Evolutionary conservation across 805 yeast genomes (phyloP).

Genomic region (Hanseniaspora vineae): DNA sequence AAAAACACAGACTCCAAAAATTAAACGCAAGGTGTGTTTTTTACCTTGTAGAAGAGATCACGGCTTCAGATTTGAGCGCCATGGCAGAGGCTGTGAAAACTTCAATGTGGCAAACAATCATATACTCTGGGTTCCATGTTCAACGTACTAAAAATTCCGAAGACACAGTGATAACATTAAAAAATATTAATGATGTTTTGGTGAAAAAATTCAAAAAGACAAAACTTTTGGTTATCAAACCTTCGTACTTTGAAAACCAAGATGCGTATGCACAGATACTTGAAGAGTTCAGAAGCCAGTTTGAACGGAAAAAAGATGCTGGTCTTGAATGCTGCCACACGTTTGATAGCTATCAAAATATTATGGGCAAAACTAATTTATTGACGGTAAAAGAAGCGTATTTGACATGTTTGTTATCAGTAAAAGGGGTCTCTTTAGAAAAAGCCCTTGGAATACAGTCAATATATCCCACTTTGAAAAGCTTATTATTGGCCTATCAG

Average conservation of each 20-base stretch:
- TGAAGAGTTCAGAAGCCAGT: constrained; percentile 31
- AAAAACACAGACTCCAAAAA: constrained; percentile 59
- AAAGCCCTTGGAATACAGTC: constrained; percentile 71
- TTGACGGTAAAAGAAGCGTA: constrained; percentile 67
- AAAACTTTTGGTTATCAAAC: constrained; percentile 37
- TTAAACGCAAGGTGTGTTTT: constrained; percentile 56
- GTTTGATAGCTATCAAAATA: constrained; percentile 45
- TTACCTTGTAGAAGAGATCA: constrained; percentile 71
- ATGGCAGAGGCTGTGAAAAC: constrained; percentile 63
- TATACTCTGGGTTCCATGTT: constrained; percentile 52
- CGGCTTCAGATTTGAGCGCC: constrained; percentile 26
- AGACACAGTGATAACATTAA: constrained; percentile 42
- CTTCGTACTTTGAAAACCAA: constrained; percentile 36
- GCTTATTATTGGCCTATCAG: constrained; percentile 26
- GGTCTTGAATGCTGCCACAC: constrained; percentile 31
- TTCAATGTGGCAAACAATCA: constrained; percentile 55
- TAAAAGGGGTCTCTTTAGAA: constrained; percentile 72
- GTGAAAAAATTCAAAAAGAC: constrained; percentile 32
- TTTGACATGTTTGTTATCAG: constrained; percentile 61
- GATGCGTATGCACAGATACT: constrained; percentile 34
- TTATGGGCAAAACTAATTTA: constrained; percentile 57
- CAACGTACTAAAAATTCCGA: constrained; percentile 60
- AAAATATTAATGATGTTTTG: constrained; percentile 34
- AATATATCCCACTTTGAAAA: constrained; percentile 55
- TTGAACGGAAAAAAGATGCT: constrained; percentile 20